A percentile compares a stretch with the other conserved stretches of the same genome.
Conservation (phyloP, 352 stramenopile species). For the Aphanomyces astaci region DNA sequence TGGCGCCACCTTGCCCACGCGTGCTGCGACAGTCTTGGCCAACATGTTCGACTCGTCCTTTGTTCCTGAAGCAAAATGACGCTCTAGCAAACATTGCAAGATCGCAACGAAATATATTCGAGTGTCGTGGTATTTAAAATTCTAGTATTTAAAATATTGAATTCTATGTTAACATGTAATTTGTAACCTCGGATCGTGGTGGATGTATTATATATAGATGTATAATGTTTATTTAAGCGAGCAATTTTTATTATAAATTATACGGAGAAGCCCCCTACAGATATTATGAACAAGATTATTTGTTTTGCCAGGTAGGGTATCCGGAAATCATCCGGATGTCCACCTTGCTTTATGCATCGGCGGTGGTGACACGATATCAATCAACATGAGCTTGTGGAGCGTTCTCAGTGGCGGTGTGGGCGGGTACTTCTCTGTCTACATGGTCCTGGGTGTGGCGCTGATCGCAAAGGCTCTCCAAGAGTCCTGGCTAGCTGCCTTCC, state of each 20-base stretch:
- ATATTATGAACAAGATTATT: too few relatives aligned
- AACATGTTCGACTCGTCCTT: neutral
- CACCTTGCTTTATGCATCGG: neutral
- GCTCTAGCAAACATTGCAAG: neutral
- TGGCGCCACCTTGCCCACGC: conserved; percentile 33
- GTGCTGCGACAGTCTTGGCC: conserved; percentile 8
- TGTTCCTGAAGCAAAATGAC: neutral
- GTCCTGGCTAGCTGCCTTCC: conserved; percentile 8
- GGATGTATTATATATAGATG: too few relatives aligned
- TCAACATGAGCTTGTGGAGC: neutral
- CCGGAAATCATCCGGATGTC: neutral
- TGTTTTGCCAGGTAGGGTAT: neutral
- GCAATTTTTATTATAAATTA: too few relatives aligned
- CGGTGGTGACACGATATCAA: neutral
- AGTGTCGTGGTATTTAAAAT: too few relatives aligned
- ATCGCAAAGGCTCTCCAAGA: conserved; percentile 8
- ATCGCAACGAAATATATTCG: neutral
- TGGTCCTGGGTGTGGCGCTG: neutral
- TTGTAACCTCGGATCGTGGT: too few relatives aligned
- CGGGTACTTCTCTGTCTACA: conserved; percentile 2
- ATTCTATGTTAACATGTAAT: too few relatives aligned
- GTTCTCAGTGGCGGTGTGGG: neutral
- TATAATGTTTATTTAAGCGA: too few relatives aligned
- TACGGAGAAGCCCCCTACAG: too few relatives aligned
- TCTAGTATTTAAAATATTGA: too few relatives aligned